phyloP scores from a whole-genome alignment of 1,284 basidiomycete genomes.

The Papiliotrema terrestris region DNA sequence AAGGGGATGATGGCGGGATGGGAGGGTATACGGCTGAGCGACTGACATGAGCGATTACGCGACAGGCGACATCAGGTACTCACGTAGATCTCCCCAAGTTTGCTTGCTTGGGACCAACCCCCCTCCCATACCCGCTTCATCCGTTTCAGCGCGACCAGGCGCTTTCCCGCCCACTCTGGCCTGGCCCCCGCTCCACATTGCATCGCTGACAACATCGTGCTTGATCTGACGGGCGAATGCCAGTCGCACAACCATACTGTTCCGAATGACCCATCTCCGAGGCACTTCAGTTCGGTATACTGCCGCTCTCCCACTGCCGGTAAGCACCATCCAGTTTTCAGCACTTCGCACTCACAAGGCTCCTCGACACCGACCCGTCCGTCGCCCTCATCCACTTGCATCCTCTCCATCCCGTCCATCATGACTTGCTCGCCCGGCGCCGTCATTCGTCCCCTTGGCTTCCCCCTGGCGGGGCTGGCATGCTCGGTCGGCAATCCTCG shows the following conservation, averaged over 20 bases:
- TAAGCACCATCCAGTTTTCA: neutral
- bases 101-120: slow-evolving; percentile 94
- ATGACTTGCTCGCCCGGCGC: slow-evolving; percentile 7
- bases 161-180: slow-evolving; percentile 90
- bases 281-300: slow-evolving; percentile 68
- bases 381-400: slow-evolving; percentile 25
- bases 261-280: slow-evolving; percentile 95
- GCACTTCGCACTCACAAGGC: slow-evolving; percentile 33
- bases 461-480: neutral
- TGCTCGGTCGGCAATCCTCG: neutral
- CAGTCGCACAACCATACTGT: slow-evolving; percentile 99
- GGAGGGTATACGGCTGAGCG: slow-evolving; percentile 85
- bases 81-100: slow-evolving; percentile 94
- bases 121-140: slow-evolving; percentile 98
- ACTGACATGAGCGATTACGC: slow-evolving; percentile 49
- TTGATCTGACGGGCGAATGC: slow-evolving; percentile 89
- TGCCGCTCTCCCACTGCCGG: slow-evolving; percentile 42
- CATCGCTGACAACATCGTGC: slow-evolving; percentile 83
- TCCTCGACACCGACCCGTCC: slow-evolving; percentile 41
- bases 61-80: slow-evolving; percentile 17
- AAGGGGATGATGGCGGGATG: slow-evolving; percentile 98
- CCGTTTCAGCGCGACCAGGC: slow-evolving; percentile 93
- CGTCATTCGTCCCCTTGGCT: neutral
- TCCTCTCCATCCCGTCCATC: slow-evolving; percentile 10
- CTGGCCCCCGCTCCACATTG: slow-evolving; percentile 73